These are phyloP conservation scores for Dionaea muscipula DNA, from an alignment of 179 eudicot genomes.

Conservation along the genomic window DNA sequence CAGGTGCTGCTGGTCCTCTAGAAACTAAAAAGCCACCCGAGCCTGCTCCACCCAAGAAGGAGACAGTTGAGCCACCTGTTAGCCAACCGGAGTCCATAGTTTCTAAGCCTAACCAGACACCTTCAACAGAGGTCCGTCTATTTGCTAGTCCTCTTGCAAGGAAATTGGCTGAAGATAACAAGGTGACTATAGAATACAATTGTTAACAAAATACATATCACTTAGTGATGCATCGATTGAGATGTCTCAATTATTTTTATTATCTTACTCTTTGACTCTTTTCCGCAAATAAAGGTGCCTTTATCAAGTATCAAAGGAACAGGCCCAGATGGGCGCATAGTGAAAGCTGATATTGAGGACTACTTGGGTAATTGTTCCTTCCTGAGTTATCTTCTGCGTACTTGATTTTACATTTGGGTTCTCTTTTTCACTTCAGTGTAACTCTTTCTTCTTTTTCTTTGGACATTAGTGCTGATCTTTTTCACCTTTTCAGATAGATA, in stretches of 20 bases:
- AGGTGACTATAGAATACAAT: conserved; percentile 21
- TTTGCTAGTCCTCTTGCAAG: conserved; percentile 91
- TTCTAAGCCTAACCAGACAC: conserved; percentile 34
- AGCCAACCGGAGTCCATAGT: conserved; percentile 38
- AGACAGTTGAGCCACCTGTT: conserved; percentile 34
- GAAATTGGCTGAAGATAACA: conserved; percentile 82
- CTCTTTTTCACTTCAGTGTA: conserved; percentile 38
- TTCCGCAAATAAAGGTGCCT: conserved; percentile 38
- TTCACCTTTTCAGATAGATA: too few relatives aligned
- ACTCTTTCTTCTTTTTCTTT: background rate
- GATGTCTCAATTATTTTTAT: background rate
- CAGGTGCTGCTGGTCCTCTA: conserved; percentile 28
- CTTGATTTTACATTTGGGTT: background rate
- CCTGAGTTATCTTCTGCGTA: background rate
- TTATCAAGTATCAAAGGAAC: conserved; percentile 88
- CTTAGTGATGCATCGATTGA: background rate
- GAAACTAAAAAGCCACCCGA: conserved; percentile 41
- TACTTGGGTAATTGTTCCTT: conserved; percentile 45
- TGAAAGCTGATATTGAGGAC: conserved; percentile 91
- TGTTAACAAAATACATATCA: background rate
- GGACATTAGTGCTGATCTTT: too few relatives aligned
- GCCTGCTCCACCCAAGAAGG: conserved; percentile 48
- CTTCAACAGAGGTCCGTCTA: conserved; percentile 55
- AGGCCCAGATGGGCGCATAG: conserved; percentile 82
- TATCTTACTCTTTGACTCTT: conserved; percentile 3